Conservation (phyloP, 2,329 filamentous ascomycete genomes). For the Xylaria sp. region DNA sequence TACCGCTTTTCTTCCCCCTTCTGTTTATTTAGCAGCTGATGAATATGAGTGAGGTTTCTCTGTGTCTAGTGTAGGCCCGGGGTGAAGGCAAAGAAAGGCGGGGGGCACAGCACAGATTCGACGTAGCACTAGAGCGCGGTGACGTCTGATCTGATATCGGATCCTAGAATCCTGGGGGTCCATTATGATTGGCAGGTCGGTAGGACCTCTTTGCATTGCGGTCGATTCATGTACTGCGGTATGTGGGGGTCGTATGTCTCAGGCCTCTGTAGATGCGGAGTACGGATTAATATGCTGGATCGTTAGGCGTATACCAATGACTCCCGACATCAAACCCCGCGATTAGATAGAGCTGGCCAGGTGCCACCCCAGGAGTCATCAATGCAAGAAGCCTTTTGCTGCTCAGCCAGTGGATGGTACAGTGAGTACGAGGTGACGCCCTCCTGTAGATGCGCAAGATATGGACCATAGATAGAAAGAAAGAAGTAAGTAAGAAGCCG, state of each 20-base stretch:
- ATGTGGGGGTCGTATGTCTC: conserved; percentile 6
- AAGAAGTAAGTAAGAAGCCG: background rate
- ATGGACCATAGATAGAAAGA: background rate
- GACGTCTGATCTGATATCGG: conserved; percentile 23
- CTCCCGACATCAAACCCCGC: background rate
- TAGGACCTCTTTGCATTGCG: conserved; percentile 24
- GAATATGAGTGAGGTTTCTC: conserved; percentile 6
- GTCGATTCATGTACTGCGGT: conserved; percentile 2
- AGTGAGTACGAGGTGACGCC: conserved; percentile 1
- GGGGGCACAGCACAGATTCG: background rate
- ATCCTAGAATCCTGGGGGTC: conserved; percentile 4
- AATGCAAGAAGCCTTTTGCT: background rate
- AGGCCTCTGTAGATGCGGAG: background rate
- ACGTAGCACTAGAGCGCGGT: conserved; percentile 7
- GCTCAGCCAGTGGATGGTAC: background rate
- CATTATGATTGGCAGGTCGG: conserved; percentile 17
- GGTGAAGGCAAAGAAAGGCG: background rate
- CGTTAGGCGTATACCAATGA: background rate
- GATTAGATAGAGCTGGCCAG: background rate
- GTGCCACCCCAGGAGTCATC: background rate
- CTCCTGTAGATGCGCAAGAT: background rate
- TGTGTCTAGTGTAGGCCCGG: background rate
- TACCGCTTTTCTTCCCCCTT: conserved; percentile 1
- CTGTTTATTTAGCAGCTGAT: background rate
- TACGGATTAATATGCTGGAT: background rate